phyloP scores from a whole-genome alignment of 257 asterid species.

The Perilla frutescens region DNA sequence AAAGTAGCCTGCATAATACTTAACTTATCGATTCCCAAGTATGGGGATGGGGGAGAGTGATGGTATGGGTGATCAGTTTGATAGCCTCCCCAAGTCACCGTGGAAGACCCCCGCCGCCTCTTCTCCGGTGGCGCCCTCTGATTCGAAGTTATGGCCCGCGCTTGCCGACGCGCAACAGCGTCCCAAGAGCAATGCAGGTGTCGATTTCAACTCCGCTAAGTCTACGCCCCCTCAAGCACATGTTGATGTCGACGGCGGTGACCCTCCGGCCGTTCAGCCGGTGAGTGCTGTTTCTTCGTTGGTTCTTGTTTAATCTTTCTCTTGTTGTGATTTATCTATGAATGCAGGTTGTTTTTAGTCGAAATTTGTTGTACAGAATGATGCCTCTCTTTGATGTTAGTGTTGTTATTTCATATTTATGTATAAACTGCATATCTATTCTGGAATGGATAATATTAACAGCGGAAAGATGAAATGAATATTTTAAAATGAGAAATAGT shows the following conservation, averaged over 20 bases:
- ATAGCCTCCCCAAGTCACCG: conserved; percentile 65
- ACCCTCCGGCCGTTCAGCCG: conserved; percentile 44
- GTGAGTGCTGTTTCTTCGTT: conserved; percentile 39
- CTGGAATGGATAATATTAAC: conserved; percentile 13
- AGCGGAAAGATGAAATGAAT: neutral
- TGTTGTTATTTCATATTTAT: conserved; percentile 3
- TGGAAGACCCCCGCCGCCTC: conserved; percentile 66
- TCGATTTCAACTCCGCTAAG: conserved; percentile 40
- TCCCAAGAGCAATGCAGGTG: conserved; percentile 41
- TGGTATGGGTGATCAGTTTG: conserved; percentile 43
- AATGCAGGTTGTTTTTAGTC: conserved; percentile 30
- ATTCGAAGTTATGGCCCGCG: conserved; percentile 77
- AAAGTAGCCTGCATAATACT: neutral
- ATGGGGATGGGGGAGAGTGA: conserved; percentile 64
- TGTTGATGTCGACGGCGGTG: conserved; percentile 27
- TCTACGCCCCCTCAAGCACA: conserved; percentile 36
- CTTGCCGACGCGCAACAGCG: conserved; percentile 69
- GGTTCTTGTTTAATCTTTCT: neutral
- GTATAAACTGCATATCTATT: conserved; percentile 14
- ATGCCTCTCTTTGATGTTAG: neutral
- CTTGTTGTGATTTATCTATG: neutral
- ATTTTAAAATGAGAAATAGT: neutral
- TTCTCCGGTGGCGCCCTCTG: conserved; percentile 47
- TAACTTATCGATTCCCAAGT: conserved; percentile 14
- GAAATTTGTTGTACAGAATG: conserved; percentile 13